Conservation (phyloP, 2,329 filamentous ascomycete species). For the Penicillium sp. region DNA sequence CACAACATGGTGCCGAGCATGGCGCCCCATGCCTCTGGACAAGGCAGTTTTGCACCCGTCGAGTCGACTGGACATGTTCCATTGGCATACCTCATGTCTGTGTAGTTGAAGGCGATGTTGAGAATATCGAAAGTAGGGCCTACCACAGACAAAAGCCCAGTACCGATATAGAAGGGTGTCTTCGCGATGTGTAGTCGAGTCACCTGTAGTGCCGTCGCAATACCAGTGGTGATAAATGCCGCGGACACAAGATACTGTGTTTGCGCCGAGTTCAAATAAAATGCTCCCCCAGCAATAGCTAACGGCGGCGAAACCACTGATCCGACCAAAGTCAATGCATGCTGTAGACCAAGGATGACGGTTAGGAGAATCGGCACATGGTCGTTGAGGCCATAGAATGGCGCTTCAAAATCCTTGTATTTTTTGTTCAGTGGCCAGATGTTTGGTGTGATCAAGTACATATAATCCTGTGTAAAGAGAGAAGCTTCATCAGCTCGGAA, state of each 20-base stretch:
- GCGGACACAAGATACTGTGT: conserved; percentile 77
- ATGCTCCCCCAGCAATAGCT: conserved; percentile 60
- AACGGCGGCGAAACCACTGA: conserved; percentile 75
- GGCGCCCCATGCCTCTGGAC: conserved; percentile 71
- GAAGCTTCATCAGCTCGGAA: no score
- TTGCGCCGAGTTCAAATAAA: conserved; percentile 57
- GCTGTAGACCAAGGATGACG: conserved; percentile 72
- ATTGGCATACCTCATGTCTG: conserved; percentile 69
- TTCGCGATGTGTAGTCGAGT: conserved; percentile 68
- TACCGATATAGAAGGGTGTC: conserved; percentile 73
- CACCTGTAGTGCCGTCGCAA: conserved; percentile 72
- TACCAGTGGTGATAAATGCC: conserved; percentile 72
- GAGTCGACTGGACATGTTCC: conserved; percentile 61
- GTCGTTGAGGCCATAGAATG: conserved; percentile 82
- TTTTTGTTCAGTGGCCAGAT: conserved; percentile 49
- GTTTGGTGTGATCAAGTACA: conserved; percentile 52
- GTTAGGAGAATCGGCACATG: conserved; percentile 71
- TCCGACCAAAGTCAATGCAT: conserved; percentile 72
- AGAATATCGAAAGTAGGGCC: conserved; percentile 76
- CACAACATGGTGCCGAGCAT: conserved; percentile 66
- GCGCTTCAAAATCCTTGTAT: conserved; percentile 52
- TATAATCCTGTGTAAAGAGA: conserved; percentile 51
- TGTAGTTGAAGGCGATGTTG: conserved; percentile 66
- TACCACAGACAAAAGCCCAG: conserved; percentile 74
- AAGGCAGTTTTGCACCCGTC: conserved; percentile 65